Base-by-base conservation (phyloP, 345 rosid species). In the Boechera stricta region DNA sequence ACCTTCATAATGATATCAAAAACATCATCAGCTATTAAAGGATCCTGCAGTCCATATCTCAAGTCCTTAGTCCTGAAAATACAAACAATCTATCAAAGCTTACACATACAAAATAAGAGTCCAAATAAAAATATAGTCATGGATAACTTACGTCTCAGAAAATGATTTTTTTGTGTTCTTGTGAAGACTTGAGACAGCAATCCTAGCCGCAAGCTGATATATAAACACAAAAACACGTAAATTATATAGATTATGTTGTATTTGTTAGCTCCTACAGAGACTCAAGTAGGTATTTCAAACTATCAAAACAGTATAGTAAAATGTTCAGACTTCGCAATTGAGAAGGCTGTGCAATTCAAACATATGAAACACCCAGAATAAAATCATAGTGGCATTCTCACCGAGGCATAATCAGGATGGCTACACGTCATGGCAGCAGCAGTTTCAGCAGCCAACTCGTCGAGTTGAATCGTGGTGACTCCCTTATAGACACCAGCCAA, bases 371-470 rank as follows among this genome's bases (percentile, higher is more conserved):
- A 21, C 24, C 24, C 24, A 21, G 24, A 21, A 21, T 21, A 21
- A 21, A 21, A 21, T 21, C 24, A 1, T 21, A 21, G 24, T 21
- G 24, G 1, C 24, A 21, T 21, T 21, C 24, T 21, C 24, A 21
- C 24, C 24, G 90, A 92, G 6, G 98, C 97, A 64, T 94, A 94
- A 79, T 94, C 97, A 2, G 98, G 98, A 74, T 94, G 98, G 45
- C 87, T 90, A 3, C 92, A 76, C 0, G 98, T 94, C 98, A 94
- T 81, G 45, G 95, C 92, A 16, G 98, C 97, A 5, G 97, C 95
- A 2, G 98, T 94, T 80, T 94, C 98, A 0, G 98, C 98, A 3
- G 98, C 98, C 81, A 94, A 83, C 65, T 94, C 98, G 68, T 94
- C 98, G 15, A 94, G 93, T 72, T 90, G 98, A 69, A 88, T 89